Evolutionary conservation across 345 rosid species (phyloP).

Genomic region (Adansonia digitata): DNA sequence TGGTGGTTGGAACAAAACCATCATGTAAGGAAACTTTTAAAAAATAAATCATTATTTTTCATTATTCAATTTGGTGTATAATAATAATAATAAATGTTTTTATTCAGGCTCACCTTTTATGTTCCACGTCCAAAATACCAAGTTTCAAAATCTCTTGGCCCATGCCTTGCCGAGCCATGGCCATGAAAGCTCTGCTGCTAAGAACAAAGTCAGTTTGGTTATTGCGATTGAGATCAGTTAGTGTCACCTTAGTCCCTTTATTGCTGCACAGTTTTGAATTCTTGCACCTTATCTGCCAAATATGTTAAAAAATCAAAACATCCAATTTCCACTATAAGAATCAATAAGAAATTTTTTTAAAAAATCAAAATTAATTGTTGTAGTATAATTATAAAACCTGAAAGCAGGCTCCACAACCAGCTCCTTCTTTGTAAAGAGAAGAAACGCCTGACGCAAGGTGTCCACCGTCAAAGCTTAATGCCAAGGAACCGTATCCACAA

Average conservation of each 20-base stretch:
- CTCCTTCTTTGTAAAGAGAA: constrained; percentile 77
- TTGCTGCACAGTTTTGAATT: constrained; percentile 44
- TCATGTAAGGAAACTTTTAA: background rate
- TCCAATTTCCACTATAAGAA: background rate
- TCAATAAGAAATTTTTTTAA: background rate
- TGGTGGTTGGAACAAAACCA: background rate
- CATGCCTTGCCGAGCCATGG: constrained; percentile 65
- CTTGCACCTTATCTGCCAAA: constrained; percentile 70
- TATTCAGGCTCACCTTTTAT: constrained; percentile 48
- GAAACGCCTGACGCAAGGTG: constrained; percentile 64
- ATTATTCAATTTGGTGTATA: background rate
- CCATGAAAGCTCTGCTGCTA: constrained; percentile 72
- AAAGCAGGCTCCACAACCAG: constrained; percentile 88
- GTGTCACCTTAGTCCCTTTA: constrained; percentile 61
- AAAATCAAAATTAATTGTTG: background rate
- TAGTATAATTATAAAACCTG: constrained; percentile 32
- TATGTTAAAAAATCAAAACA: background rate
- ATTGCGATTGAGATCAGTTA: constrained; percentile 60
- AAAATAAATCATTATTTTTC: background rate
- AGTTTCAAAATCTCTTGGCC: constrained; percentile 43
- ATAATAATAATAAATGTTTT: background rate
- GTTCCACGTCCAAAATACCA: constrained; percentile 60
- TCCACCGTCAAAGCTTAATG: constrained; percentile 53
- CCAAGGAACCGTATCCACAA: constrained; percentile 79
- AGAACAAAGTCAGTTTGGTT: constrained; percentile 74